Percentiles rank a stretch among this genome's conserved stretches.
phyloP scores from a whole-genome alignment of 164 flowering plant species.

The Vitis labrusca region DNA sequence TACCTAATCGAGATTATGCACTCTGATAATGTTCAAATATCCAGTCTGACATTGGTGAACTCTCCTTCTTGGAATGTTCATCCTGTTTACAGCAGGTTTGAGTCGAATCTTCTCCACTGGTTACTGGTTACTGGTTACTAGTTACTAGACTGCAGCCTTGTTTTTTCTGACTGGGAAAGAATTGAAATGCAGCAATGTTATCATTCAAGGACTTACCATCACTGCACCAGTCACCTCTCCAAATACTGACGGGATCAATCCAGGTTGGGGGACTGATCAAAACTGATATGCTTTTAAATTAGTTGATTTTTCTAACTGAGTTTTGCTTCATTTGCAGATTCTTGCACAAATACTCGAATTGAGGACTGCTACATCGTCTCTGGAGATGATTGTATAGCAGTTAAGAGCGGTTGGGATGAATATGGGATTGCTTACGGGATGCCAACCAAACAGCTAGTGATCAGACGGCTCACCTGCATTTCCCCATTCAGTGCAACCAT shows the following conservation, averaged over 20 bases:
- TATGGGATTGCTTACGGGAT: constrained; percentile 59
- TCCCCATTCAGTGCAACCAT: constrained; percentile 67
- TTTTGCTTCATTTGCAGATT: constrained; percentile 37
- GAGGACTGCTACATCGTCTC: constrained; percentile 72
- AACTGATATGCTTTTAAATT: too few relatives aligned
- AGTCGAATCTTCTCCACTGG: neutral
- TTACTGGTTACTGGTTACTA: neutral
- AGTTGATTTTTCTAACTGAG: neutral
- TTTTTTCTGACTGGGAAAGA: neutral
- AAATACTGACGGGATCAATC: constrained; percentile 70
- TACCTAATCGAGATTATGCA: constrained; percentile 68
- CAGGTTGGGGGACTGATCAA: constrained; percentile 29
- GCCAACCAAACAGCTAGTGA: constrained; percentile 57
- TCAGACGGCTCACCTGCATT: constrained; percentile 62
- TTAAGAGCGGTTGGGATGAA: constrained; percentile 81
- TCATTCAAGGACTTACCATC: constrained; percentile 50
- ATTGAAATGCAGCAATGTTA: constrained; percentile 35
- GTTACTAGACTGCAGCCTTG: neutral
- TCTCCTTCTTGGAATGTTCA: constrained; percentile 67
- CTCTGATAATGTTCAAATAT: constrained; percentile 56
- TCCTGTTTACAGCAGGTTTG: constrained; percentile 50
- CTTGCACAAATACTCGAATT: constrained; percentile 59
- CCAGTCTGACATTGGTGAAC: constrained; percentile 50
- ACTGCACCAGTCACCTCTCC: constrained; percentile 50
- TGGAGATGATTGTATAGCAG: constrained; percentile 76